A percentile compares a stretch with the other conserved stretches of the same genome.
Conservation (phyloP, 2,329 filamentous ascomycete species). For the Verticillium klebahnii region DNA sequence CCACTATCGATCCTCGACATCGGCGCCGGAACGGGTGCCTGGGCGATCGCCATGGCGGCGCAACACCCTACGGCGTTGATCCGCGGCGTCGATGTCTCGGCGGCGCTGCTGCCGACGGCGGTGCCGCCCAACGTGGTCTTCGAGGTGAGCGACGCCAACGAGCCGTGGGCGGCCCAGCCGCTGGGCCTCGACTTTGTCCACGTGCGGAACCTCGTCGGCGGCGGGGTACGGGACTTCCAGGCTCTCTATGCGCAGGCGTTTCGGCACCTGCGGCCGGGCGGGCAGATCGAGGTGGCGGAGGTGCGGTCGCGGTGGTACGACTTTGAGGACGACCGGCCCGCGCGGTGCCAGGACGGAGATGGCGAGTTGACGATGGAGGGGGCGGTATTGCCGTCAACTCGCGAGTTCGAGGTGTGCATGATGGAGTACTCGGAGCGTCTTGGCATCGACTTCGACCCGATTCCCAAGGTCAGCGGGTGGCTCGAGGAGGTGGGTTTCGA, state of each 20-base stretch:
- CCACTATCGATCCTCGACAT: slow-evolving; percentile 32
- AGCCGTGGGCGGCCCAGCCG: slow-evolving; percentile 29
- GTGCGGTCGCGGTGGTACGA: slow-evolving; percentile 34
- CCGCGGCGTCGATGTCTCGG: slow-evolving; percentile 35
- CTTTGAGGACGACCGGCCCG: slow-evolving; percentile 24
- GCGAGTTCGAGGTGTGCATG: slow-evolving; percentile 28
- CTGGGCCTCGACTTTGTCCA: slow-evolving; percentile 36
- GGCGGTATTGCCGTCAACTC: slow-evolving; percentile 12
- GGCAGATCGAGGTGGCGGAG: slow-evolving; percentile 39
- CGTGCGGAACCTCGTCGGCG: slow-evolving; percentile 36
- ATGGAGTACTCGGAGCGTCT: slow-evolving; percentile 19
- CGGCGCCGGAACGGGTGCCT: slow-evolving; percentile 36
- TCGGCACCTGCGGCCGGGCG: slow-evolving; percentile 36
- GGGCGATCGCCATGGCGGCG: slow-evolving; percentile 37
- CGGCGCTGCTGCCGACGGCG: slow-evolving; percentile 31
- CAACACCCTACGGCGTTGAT: slow-evolving; percentile 33
- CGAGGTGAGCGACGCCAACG: slow-evolving; percentile 53
- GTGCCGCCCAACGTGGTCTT: slow-evolving; percentile 58
- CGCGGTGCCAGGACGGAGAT: not conserved
- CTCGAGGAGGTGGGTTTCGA: slow-evolving; percentile 34
- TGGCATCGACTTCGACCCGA: slow-evolving; percentile 35
- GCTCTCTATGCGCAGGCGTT: slow-evolving; percentile 29
- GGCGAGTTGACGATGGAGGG: not conserved
- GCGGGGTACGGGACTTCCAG: slow-evolving; percentile 38
- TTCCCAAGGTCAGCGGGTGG: slow-evolving; percentile 26